Base-by-base conservation (phyloP, 306 rosid genomes). In the Quillaja saponaria region DNA sequence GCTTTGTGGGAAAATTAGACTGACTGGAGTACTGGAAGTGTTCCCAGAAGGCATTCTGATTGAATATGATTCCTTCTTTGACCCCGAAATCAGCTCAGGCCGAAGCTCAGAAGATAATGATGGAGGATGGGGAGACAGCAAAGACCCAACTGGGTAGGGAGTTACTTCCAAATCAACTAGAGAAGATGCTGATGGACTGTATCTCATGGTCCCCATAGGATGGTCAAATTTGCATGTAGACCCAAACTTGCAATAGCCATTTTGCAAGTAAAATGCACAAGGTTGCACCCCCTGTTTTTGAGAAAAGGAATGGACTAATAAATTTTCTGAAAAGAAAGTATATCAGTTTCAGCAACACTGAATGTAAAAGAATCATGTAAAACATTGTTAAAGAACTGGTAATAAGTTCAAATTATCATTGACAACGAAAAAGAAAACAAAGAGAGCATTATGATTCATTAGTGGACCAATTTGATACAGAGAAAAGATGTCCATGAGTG, bases 191-290 rank as follows among this genome's bases (percentile, higher is more conserved):
- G 87, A 85, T 38, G 82, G 84, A 69, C 75, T 88, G 77, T 66
- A 82, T 59, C 85, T 80, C 79, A 87, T 55, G 10, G 80, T 34
- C 60, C 85, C 95, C 63, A 78, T 15, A 50, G 97, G 95, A 82
- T 90, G 97, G 72, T 90, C 95, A 39, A 84, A 90, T 74, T 90
- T 90, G 80, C 97, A 90, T 1, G 86, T 71, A 6, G 91, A 69
- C 65, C 97, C 95, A 49, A 90, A 87, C 64, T 87, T 90, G 90
- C 97, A 90, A 58, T 79, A 79, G 58, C 91, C 84, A 20, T 76
- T 71, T 73, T 80, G 82, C 80, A 80, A 39, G 80, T 80, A 80
- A 35, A 80, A 80, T 34, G 74, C 40, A 66, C 85, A 80, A 55
- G 71, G 80, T 33, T 61, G 76, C 21, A 31, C 61, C 17, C 85